Conservation (phyloP, 192 early-diverging fungal species). For the Coemansia guatemalensis region DNA sequence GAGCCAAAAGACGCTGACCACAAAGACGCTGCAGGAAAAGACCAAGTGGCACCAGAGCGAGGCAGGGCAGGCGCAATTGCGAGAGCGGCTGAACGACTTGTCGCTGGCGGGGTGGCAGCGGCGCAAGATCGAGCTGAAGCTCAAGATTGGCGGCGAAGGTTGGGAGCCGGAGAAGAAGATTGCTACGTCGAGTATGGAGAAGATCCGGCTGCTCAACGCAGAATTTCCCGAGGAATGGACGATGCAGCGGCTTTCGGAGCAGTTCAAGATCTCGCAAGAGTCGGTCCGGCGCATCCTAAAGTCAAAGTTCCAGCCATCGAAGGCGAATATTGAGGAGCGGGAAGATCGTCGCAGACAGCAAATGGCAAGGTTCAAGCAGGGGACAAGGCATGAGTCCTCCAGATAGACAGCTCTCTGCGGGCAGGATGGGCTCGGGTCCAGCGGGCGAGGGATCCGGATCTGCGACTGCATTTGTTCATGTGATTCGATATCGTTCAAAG, state of each 20-base stretch:
- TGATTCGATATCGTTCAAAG: not conserved
- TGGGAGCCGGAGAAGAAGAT: slow-evolving; percentile 47
- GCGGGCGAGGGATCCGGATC: not conserved
- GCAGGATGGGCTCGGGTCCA: slow-evolving; percentile 4
- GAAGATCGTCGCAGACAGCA: slow-evolving; percentile 45
- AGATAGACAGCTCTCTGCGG: not conserved
- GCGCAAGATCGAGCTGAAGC: slow-evolving; percentile 51
- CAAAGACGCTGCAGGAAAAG: slow-evolving; percentile 16
- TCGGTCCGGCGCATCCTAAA: slow-evolving; percentile 57
- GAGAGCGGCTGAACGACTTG: slow-evolving; percentile 21
- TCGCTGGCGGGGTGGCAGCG: slow-evolving; percentile 42
- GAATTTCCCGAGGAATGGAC: slow-evolving; percentile 55
- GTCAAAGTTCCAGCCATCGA: slow-evolving; percentile 45
- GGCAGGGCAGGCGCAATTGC: slow-evolving; percentile 12
- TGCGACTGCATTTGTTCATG: not conserved
- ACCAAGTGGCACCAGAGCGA: slow-evolving; percentile 23
- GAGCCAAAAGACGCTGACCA: slow-evolving; percentile 21
- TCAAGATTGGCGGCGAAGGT: slow-evolving; percentile 27
- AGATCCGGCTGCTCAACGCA: slow-evolving; percentile 39
- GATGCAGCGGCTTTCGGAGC: slow-evolving; percentile 43
- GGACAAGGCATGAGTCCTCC: not conserved
- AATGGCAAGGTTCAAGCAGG: slow-evolving; percentile 28
- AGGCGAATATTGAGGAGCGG: slow-evolving; percentile 31
- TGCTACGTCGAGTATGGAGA: slow-evolving; percentile 50
- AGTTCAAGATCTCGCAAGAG: slow-evolving; percentile 58